Base-by-base conservation (phyloP, 2,329 filamentous ascomycete species). In the Coniochaeta ligniaria region DNA sequence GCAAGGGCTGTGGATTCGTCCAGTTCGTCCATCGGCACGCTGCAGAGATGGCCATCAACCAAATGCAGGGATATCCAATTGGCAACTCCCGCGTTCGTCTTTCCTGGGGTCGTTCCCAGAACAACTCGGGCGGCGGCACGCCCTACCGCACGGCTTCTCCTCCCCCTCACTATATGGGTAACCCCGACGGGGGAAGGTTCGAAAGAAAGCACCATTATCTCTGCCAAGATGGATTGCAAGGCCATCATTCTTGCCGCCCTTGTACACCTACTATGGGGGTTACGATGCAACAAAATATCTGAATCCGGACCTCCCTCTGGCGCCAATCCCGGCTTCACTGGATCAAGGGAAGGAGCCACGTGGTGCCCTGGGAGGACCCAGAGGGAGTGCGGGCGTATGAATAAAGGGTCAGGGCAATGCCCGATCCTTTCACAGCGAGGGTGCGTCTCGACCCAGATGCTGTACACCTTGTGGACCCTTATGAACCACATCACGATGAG, bases 1-100 rank as follows among this genome's bases (percentile, higher is more conserved):
- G 95, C 79, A 99, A 99, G 85, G 95, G 95, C 68, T 99, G 95
- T 72, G 95, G 95, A 61, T 99, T 99, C 73, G 95, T 99, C 62
- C 95, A 99, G 78, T 99, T 99, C 70, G 95, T 99, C 61, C 95
- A 99, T 80, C 92, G 95, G 67, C 95, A 99, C 72, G 95, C 95
- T 59, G 95, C 95, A 16, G 95, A 99, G 80, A 99, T 99, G 95
- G 95, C 95, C 68, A 99, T 99, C 84, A 99, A 99, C 80, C 95
- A 99, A 79, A 99, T 99, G 95, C 95, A 99, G 79, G 95, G 95
- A 63, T 99, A 99, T 75, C 95, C 95, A 26, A 99, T 99, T 71
- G 95, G 95, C 60, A 99, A 99, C 83, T 98, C 94, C 55, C 92
- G 95, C 66, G 95, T 99, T 62, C 92, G 95, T 70, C 85, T 99